These are phyloP conservation scores for Kuraishia capsulata DNA, from an alignment of 805 yeast species.

Conservation along the genomic window DNA sequence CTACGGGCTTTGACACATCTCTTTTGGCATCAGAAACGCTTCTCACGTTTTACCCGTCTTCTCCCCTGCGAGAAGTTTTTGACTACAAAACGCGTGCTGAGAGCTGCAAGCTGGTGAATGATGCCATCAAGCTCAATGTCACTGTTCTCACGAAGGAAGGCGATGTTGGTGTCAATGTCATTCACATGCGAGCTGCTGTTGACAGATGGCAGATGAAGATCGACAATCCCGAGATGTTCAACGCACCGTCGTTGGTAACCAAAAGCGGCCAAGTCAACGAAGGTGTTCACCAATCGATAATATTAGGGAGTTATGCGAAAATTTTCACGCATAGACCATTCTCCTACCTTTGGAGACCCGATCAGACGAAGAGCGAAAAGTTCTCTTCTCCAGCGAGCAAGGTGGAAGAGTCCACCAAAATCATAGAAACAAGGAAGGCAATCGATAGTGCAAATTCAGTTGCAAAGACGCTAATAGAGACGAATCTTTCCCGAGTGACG, in stretches of 20 bases:
- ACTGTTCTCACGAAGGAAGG: conserved; percentile 31
- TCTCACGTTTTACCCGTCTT: conserved; percentile 28
- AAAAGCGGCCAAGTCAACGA: conserved; percentile 38
- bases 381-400: conserved; percentile 28
- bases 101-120: conserved; percentile 38
- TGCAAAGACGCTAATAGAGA: conserved; percentile 35
- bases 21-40: conserved; percentile 25
- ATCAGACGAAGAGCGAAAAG: conserved; percentile 15
- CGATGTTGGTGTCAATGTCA: conserved; percentile 19
- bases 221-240: conserved; percentile 30
- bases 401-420: conserved; percentile 31
- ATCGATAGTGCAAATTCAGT: conserved; percentile 45
- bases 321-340: conserved; percentile 48
- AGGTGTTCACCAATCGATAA: conserved; percentile 42
- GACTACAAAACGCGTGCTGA: conserved; percentile 39
- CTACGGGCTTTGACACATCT: conserved; percentile 38
- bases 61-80: conserved; percentile 25
- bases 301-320: conserved; percentile 40
- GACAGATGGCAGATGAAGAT: conserved; percentile 43
- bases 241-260: conserved; percentile 32
- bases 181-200: conserved; percentile 33
- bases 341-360: conserved; percentile 40
- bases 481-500: conserved; percentile 31
- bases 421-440: conserved; percentile 43
- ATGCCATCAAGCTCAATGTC: conserved; percentile 37